These are phyloP conservation scores for Draba incana DNA, from an alignment of 345 rosid species.

Conservation along the genomic window DNA sequence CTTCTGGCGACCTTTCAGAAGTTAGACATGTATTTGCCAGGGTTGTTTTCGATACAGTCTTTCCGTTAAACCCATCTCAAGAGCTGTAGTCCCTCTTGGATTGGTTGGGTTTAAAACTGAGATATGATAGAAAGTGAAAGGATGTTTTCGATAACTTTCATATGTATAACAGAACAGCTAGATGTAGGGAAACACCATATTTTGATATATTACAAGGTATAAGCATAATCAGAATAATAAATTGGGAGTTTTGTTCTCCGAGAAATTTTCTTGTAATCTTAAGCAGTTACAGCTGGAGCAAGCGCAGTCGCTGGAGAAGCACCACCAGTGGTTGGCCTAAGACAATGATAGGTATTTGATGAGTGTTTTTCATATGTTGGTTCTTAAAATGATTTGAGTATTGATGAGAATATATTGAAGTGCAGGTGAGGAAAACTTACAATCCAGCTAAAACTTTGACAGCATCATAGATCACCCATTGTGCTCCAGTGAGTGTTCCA, in stretches of 20 bases:
- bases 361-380: slow-evolving; percentile 1
- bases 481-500: slow-evolving; percentile 92
- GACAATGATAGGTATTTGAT: slow-evolving; percentile 21
- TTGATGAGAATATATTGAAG: background rate
- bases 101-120: slow-evolving; percentile 5
- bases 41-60: slow-evolving; percentile 81
- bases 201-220: slow-evolving; percentile 20
- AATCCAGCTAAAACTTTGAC: slow-evolving; percentile 89
- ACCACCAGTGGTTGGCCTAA: slow-evolving; percentile 72
- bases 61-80: slow-evolving; percentile 48
- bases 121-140: background rate
- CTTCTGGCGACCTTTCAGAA: slow-evolving; percentile 57
- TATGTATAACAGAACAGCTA: slow-evolving; percentile 18
- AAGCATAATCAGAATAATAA: slow-evolving; percentile 1
- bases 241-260: background rate
- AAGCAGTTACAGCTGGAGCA: slow-evolving; percentile 30
- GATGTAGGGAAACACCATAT: background rate
- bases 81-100: slow-evolving; percentile 18
- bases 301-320: slow-evolving; percentile 51
- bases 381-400: background rate
- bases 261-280: slow-evolving; percentile 13
- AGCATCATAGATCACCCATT: slow-evolving; percentile 94
- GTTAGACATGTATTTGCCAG: slow-evolving; percentile 67
- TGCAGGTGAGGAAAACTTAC: slow-evolving; percentile 55
- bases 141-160: background rate